Percentiles rank a stretch among this genome's conserved stretches.
Evolutionary conservation across 2,329 filamentous ascomycete genomes (phyloP).

Genomic region (Dactylellina drechsleri): DNA sequence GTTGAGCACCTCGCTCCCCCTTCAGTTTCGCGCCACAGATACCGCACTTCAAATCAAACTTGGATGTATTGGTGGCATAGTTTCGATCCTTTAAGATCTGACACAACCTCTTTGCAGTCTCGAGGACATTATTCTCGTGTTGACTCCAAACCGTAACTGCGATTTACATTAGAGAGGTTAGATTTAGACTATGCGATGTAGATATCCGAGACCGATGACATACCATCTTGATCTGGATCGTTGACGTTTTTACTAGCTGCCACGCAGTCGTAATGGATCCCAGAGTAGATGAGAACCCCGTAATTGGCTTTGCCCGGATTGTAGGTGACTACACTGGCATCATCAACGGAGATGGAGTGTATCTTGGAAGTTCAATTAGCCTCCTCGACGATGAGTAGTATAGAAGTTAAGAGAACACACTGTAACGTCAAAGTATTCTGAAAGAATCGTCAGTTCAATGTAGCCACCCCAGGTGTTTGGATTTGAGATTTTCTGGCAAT

Average conservation of each 20-base stretch:
- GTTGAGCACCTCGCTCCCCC: conserved; percentile 71
- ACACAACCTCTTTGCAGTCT: conserved; percentile 73
- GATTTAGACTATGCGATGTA: not conserved
- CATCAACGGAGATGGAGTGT: conserved; percentile 60
- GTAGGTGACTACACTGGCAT: conserved; percentile 71
- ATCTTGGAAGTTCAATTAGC: conserved; percentile 49
- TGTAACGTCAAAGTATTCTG: conserved; percentile 84
- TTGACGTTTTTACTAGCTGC: conserved; percentile 69
- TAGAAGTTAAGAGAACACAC: conserved; percentile 67
- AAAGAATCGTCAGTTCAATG: conserved; percentile 87
- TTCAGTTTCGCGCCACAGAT: conserved; percentile 74
- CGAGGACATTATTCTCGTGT: conserved; percentile 74
- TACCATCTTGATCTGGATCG: conserved; percentile 76
- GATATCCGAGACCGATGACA: not conserved
- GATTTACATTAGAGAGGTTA: not conserved
- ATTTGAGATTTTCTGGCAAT: conserved; percentile 82
- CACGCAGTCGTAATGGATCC: conserved; percentile 92
- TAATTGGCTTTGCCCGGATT: conserved; percentile 66
- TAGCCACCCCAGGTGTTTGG: conserved; percentile 89
- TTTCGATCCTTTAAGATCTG: conserved; percentile 74
- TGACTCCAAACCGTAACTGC: conserved; percentile 65
- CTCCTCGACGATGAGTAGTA: conserved; percentile 14
- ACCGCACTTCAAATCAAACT: conserved; percentile 81
- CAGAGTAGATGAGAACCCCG: conserved; percentile 87
- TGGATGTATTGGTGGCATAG: conserved; percentile 89